Evolutionary conservation across 768 basidiomycete species (phyloP).

Genomic region (Lactarius sp.): DNA sequence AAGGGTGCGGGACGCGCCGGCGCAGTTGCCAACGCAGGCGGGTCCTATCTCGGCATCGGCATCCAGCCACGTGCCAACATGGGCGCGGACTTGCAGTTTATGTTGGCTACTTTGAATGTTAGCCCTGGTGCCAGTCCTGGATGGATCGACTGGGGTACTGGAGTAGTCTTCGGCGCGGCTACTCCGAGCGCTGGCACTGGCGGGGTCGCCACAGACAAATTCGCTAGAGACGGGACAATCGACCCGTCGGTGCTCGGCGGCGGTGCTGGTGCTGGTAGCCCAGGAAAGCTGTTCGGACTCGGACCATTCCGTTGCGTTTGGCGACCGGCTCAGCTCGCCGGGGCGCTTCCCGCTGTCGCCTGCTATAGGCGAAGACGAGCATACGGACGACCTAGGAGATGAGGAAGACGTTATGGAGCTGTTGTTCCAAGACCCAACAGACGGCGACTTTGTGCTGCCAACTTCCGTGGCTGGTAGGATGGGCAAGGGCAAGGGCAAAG

Average conservation of each 20-base stretch:
- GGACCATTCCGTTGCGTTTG: not conserved
- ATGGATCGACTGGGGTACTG: constrained; percentile 6
- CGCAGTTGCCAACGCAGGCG: not conserved
- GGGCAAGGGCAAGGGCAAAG: constrained; percentile 1
- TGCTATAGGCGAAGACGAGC: not conserved
- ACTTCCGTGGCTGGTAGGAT: not conserved
- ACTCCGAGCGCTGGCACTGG: not conserved
- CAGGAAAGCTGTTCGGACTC: not conserved
- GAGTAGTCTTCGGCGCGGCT: not conserved
- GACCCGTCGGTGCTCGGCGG: constrained; percentile 21
- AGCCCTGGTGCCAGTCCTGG: not conserved
- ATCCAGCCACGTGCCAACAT: not conserved
- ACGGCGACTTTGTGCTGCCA: not conserved
- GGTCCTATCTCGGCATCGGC: not conserved
- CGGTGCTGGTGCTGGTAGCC: not conserved
- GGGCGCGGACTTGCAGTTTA: too few relatives aligned
- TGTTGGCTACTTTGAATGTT: not conserved
- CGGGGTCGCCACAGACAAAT: not conserved
- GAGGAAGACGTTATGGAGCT: constrained; percentile 8
- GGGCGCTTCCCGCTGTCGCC: not conserved
- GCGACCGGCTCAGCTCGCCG: too few relatives aligned
- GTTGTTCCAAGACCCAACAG: not conserved
- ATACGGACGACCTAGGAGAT: not conserved
- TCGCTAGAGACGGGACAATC: constrained; percentile 21
- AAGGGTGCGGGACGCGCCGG: not conserved